phyloP scores from a whole-genome alignment of 768 basidiomycete species.

The Sporobolomyces phaffii region DNA sequence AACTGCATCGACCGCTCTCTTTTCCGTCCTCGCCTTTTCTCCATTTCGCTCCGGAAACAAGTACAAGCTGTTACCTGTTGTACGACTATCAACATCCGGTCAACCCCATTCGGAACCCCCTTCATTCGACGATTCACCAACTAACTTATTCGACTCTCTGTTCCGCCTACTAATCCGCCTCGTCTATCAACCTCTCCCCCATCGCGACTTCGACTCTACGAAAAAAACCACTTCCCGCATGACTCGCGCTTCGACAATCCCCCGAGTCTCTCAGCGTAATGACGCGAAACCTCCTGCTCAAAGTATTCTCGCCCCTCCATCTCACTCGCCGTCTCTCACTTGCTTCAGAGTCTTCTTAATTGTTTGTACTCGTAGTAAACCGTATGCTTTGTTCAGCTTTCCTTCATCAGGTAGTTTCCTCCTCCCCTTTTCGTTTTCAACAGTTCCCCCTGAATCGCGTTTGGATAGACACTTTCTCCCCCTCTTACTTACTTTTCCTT shows the following conservation, averaged over 20 bases:
- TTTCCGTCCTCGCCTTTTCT: too few species aligned
- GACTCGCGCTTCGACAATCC: too few species aligned
- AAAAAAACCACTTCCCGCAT: too few species aligned
- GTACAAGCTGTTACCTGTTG: background rate
- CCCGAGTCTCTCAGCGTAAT: too few species aligned
- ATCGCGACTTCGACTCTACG: background rate
- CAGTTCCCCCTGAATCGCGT: too few species aligned
- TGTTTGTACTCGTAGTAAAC: slow-evolving; percentile 12
- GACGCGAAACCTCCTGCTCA: too few species aligned
- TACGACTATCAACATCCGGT: background rate
- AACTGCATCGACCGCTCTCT: too few species aligned
- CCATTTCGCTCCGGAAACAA: background rate
- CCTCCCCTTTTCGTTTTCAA: background rate
- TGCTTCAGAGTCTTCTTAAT: slow-evolving; percentile 3
- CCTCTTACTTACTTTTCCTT: background rate
- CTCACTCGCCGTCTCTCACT: background rate
- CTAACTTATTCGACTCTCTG: background rate
- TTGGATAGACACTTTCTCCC: slow-evolving; percentile 8
- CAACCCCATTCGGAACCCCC: background rate
- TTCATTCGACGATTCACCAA: background rate
- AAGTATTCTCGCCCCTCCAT: background rate
- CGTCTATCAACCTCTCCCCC: background rate
- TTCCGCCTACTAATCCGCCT: too few species aligned
- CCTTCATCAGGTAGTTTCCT: background rate
- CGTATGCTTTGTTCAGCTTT: background rate